Base-by-base conservation (phyloP, 1,139 yeast species). In the Pichiaceae sp. region DNA sequence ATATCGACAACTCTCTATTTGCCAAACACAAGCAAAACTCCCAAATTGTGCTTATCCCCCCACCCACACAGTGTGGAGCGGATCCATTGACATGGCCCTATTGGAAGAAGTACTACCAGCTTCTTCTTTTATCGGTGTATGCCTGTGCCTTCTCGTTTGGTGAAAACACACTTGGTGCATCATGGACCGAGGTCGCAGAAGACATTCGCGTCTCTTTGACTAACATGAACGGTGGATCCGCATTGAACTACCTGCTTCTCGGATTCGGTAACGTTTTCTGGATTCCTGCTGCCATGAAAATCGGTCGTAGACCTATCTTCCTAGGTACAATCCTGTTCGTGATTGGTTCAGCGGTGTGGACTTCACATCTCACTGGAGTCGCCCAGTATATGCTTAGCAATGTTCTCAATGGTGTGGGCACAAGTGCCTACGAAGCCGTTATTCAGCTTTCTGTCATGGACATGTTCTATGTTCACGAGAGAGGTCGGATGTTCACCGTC, bases 71-170 rank as follows among this genome's bases (percentile, higher is more conserved):
- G 17, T 44, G 47, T 29, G 36, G 33, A 8, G 32, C 40, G 14
- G 47, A 44, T 35, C 46, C 47, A n/a, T 33, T 44, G 19, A 35
- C 39, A 12, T 44, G 47, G 47, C 24, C 37, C n/a, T 34, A 31
- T 16, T 23, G 34, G 28, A 44, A 44, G 38, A 44, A 43, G 33
- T 43, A 31, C 31, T 38, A 32, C 31, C 47, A 44, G 3, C 29
- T 44, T 11, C 40, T 43, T 16, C 31, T 44, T 24, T 42, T 44
- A 12, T 37, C 47, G 3, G 17, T 42, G 2, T 44, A 44, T 32
- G 47, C 47, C n/a, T 41, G 44, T 37, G 42, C 44, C 4, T 43
- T 44, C 31, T 40, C 47, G 11, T 44, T 41, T 33, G 45, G 44
- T 26, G 47, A 44, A 32, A 44, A 44, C 32, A 43, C 43, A 20